Base-by-base conservation (phyloP, 208 protist genomes). In the Phytomonas sp. region DNA sequence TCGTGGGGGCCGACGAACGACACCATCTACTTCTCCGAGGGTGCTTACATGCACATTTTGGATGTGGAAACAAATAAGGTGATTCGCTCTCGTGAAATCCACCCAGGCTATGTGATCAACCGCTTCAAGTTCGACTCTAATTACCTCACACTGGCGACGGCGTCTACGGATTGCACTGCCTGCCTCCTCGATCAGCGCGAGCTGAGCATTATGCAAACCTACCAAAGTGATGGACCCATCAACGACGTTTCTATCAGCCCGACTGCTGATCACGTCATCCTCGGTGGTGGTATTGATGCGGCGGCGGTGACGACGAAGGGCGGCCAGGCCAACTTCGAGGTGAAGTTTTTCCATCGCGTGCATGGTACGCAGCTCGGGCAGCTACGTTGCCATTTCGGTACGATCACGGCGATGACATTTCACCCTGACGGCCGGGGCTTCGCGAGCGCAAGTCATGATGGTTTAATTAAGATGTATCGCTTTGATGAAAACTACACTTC, bases 341-440 rank as follows among this genome's bases (percentile, higher is more conserved):
- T 96, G 43, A 93, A 95, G 76, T 98, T 99, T 76, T 99, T 89
- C 83, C 97, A 99, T 84, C 97, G 96, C 72, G 85, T 96, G 67
- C 89, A 91, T 79, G 97, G 96, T 74, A 85, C 96, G 62, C 95
- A 98, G 83, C 87, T 99, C 29, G 98, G 98, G 53, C 84, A 89
- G 66, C 80, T 99, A 23, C 84, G 83, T 65, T 98, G 97, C 78
- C 98, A 99, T 76, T 99, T 99, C 80, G 98, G 98, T 93, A 98
- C 98, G 26, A 98, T 99, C 81, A 98, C 97, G 74, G 93, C 97
- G 60, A 79, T 99, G 65, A 80, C 81, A 34, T 98, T 99, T 79
- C 87, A 94, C 77, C 98, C 98, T 29, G 91, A 98, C 78, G 98
- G 98, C 51, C 85, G 79, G 67, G 86, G 91, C 40, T 98, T 97